These are phyloP conservation scores for Talaromyces borbonicus DNA, from an alignment of 495 filamentous ascomycete species.

Conservation along the genomic window DNA sequence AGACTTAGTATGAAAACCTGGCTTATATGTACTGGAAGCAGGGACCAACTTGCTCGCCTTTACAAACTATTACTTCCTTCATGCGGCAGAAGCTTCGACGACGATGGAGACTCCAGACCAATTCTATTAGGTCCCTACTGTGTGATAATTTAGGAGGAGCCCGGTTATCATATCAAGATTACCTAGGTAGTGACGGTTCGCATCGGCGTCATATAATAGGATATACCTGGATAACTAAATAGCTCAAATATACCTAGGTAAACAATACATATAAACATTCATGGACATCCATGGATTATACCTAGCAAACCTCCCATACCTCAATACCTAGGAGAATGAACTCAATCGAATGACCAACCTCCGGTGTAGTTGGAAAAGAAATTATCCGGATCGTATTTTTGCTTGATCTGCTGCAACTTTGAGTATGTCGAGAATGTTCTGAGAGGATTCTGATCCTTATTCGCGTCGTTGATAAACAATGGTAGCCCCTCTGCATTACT, in stretches of 20 bases:
- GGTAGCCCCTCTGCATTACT: conserved; percentile 22
- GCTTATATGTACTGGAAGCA: not conserved
- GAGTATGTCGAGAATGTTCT: conserved; percentile 21
- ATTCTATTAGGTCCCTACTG: too few species aligned
- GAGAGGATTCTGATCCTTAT: conserved; percentile 21
- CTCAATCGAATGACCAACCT: conserved; percentile 21
- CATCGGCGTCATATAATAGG: not conserved
- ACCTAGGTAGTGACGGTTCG: not conserved
- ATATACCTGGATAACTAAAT: not conserved
- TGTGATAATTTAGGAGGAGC: too few species aligned
- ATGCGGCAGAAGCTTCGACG: not conserved
- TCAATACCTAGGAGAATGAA: not conserved
- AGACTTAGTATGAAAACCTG: not conserved
- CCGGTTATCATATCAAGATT: too few species aligned
- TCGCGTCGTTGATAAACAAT: conserved; percentile 26
- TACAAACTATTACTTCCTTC: not conserved
- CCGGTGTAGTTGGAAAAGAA: conserved; percentile 27
- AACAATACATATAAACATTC: not conserved
- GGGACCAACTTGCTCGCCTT: not conserved
- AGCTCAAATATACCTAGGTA: not conserved
- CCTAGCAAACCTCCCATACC: not conserved
- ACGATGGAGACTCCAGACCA: too few species aligned
- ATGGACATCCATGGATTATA: too few species aligned
- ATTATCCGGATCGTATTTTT: conserved; percentile 26
- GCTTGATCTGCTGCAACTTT: conserved; percentile 23